A percentile compares a stretch with the other conserved stretches of the same genome.
Conservation (phyloP, 129 eudicot genomes). For the Lactuca sativa region DNA sequence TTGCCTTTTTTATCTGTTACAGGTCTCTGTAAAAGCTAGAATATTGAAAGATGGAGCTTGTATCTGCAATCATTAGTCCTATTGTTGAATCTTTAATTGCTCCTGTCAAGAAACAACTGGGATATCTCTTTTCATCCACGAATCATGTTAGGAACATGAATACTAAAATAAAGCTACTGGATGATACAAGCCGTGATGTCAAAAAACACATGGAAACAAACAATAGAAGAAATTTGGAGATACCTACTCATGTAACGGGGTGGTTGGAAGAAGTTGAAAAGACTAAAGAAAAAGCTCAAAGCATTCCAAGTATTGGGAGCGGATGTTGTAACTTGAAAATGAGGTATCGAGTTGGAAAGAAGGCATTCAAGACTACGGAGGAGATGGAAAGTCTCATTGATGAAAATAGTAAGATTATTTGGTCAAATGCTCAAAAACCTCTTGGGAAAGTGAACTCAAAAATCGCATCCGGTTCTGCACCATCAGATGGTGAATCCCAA, state of each 20-base stretch:
- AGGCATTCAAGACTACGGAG: background rate
- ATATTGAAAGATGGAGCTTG: conserved; percentile 10
- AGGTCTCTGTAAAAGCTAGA: conserved; percentile 6
- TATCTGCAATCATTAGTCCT: conserved; percentile 1
- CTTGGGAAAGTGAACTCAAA: background rate
- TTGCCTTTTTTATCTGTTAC: background rate
- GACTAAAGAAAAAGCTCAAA: background rate
- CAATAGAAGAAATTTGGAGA: background rate
- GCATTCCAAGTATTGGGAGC: background rate
- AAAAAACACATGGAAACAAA: background rate
- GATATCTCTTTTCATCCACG: background rate
- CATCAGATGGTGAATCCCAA: background rate
- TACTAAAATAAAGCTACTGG: background rate
- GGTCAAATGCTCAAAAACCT: conserved; percentile 3
- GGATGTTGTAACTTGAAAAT: conserved; percentile 14
- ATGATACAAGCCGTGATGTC: background rate
- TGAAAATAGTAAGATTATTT: background rate
- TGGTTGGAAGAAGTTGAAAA: conserved; percentile 22
- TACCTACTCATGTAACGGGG: conserved; percentile 8
- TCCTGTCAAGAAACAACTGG: background rate
- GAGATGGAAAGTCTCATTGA: background rate
- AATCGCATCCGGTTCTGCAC: background rate
- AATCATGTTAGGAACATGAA: background rate
- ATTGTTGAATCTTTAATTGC: background rate
- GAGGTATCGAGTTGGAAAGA: background rate